Conservation (phyloP, 768 basidiomycete genomes). For the Tylopilus sp. region DNA sequence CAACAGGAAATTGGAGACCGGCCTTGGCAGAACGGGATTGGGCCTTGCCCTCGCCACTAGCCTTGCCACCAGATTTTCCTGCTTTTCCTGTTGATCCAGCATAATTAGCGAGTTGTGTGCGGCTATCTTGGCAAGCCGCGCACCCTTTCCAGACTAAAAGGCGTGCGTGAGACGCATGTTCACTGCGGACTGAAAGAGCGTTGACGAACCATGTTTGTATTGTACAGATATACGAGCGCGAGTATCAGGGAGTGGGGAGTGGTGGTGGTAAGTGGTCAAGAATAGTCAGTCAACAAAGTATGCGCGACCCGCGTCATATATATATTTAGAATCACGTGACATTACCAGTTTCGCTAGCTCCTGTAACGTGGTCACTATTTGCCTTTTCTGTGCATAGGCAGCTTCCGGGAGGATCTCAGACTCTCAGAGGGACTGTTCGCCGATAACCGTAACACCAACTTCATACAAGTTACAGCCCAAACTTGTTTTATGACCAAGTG, state of each 20-base stretch:
- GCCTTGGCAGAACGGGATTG: slow-evolving; percentile 69
- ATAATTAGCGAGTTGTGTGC: slow-evolving; percentile 4
- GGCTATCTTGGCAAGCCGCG: background rate
- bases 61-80: slow-evolving; percentile 34
- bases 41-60: slow-evolving; percentile 46
- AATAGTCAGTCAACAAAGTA: slow-evolving; percentile 31
- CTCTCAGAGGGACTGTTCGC: too few species aligned
- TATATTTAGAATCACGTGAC: slow-evolving; percentile 31
- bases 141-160: slow-evolving; percentile 32
- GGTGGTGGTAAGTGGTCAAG: slow-evolving; percentile 31
- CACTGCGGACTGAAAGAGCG: background rate
- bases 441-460: too few species aligned
- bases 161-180: slow-evolving; percentile 3
- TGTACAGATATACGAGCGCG: slow-evolving; percentile 18
- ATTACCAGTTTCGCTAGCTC: background rate
- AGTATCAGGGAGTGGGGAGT: slow-evolving; percentile 6
- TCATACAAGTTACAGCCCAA: too few species aligned
- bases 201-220: slow-evolving; percentile 25
- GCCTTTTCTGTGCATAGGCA: too few species aligned
- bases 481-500: too few species aligned
- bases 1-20: slow-evolving; percentile 85
- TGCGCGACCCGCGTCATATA: slow-evolving; percentile 32
- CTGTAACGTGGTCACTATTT: background rate
- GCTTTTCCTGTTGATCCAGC: slow-evolving; percentile 39
- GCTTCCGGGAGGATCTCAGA: too few species aligned